A percentile compares a stretch with the other conserved stretches of the same genome.
These are phyloP conservation scores for Calonectria naviculata DNA, from an alignment of 2,329 filamentous ascomycete genomes.

Conservation along the genomic window DNA sequence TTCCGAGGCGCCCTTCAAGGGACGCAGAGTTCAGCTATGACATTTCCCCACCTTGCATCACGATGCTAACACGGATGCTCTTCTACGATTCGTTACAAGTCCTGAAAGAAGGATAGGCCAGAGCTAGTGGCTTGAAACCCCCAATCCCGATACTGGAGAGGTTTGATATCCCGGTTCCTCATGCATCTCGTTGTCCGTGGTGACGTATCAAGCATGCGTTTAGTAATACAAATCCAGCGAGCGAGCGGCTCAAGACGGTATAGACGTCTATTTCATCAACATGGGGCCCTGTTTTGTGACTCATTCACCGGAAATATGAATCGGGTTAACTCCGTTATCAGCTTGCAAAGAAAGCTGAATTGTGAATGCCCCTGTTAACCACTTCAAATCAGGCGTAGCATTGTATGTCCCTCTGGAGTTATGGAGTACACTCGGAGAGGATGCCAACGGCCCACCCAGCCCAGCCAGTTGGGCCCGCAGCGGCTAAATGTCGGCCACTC, in stretches of 20 bases:
- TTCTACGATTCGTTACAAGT: background rate
- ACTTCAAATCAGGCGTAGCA: background rate
- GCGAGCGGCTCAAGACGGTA: background rate
- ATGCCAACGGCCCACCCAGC: background rate
- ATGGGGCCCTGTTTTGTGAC: background rate
- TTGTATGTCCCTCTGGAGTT: background rate
- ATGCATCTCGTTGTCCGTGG: background rate
- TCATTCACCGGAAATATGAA: background rate
- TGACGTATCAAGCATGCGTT: background rate
- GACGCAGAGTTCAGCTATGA: slow-evolving; percentile 1
- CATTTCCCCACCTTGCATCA: background rate
- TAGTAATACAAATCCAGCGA: background rate
- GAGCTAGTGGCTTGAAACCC: background rate
- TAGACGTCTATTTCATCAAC: background rate
- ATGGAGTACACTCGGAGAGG: background rate
- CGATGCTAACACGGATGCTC: background rate
- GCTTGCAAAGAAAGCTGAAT: background rate
- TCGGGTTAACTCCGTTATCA: background rate
- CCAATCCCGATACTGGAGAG: too few relatives aligned
- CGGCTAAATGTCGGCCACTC: slow-evolving; percentile 39
- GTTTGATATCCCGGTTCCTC: background rate
- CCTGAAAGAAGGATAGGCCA: too few relatives aligned
- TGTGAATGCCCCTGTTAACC: background rate
- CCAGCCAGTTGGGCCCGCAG: background rate
- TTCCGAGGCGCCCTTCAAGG: background rate